These are phyloP conservation scores for Podaxis rugospora DNA, from an alignment of 768 basidiomycete species.

Conservation along the genomic window DNA sequence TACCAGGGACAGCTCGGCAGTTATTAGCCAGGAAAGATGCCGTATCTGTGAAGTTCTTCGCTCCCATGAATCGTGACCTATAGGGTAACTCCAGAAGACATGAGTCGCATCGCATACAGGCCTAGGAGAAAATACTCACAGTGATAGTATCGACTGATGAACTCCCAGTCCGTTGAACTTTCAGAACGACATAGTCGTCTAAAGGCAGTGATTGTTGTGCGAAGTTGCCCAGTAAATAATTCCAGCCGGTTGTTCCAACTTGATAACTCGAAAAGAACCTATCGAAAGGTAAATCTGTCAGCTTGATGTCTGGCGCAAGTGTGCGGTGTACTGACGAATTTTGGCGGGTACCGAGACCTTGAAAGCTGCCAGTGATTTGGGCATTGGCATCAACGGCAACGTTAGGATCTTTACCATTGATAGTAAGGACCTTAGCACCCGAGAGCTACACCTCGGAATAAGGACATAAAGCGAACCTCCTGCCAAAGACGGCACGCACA, in stretches of 20 bases:
- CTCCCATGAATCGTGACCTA: constrained; percentile 44
- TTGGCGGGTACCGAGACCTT: constrained; percentile 47
- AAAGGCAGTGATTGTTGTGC: constrained; percentile 47
- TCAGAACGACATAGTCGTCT: constrained; percentile 37
- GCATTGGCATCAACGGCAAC: constrained; percentile 50
- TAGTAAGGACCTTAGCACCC: constrained; percentile 50
- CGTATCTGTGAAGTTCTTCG: constrained; percentile 43
- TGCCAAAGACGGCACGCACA: constrained; percentile 24
- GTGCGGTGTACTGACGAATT: constrained; percentile 31
- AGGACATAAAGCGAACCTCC: neutral
- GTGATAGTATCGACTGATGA: constrained; percentile 37
- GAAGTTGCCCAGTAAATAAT: constrained; percentile 44
- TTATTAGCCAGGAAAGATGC: constrained; percentile 50
- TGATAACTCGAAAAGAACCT: constrained; percentile 42
- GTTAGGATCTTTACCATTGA: constrained; percentile 48
- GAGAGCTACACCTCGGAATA: constrained; percentile 23
- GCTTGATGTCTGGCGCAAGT: neutral
- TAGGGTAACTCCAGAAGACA: constrained; percentile 45
- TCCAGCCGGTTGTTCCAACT: constrained; percentile 26
- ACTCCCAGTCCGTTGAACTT: constrained; percentile 35
- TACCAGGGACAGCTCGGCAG: constrained; percentile 43
- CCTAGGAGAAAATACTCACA: constrained; percentile 25
- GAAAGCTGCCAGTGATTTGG: constrained; percentile 45
- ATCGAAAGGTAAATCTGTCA: neutral
- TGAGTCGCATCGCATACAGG: neutral